Conservation (phyloP, 2,329 filamentous ascomycete species). For the Colletotrichum lindemuthianum region DNA sequence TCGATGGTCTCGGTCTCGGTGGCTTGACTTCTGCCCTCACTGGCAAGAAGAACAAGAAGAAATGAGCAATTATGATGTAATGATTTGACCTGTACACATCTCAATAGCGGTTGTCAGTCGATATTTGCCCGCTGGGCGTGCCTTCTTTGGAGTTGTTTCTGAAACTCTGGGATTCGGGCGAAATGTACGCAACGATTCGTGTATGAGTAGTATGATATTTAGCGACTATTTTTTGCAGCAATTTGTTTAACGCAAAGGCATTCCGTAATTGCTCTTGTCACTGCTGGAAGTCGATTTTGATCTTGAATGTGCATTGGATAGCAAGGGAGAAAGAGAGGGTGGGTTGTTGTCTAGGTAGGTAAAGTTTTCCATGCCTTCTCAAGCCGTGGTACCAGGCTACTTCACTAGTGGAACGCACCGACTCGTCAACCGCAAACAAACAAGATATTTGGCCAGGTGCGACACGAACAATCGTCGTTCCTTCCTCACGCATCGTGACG, state of each 20-base stretch:
- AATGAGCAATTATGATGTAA: conserved; percentile 32
- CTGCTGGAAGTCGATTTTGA: neutral
- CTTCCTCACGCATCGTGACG: conserved; percentile 6
- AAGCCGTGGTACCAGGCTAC: neutral
- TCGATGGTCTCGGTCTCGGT: conserved; percentile 77
- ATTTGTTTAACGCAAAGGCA: neutral
- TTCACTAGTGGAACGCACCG: too few species aligned
- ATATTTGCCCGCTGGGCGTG: neutral
- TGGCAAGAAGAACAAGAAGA: conserved; percentile 50
- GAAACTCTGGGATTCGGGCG: neutral
- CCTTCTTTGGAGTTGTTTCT: conserved; percentile 8
- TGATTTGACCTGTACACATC: neutral
- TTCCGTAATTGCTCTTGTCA: neutral
- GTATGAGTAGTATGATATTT: conserved; percentile 25
- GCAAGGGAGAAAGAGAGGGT: neutral
- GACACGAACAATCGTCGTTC: conserved; percentile 22
- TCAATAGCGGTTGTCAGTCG: neutral
- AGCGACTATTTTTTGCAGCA: conserved; percentile 14
- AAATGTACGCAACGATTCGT: conserved; percentile 19
- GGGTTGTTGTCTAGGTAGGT: conserved; percentile 3
- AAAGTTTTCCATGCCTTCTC: neutral
- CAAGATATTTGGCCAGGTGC: conserved; percentile 25
- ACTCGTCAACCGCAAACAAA: conserved; percentile 20
- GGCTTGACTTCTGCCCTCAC: conserved; percentile 53
- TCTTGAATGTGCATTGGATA: neutral